Base-by-base conservation (phyloP, 106 monocot species). In the Dioscorea zingiberensis region DNA sequence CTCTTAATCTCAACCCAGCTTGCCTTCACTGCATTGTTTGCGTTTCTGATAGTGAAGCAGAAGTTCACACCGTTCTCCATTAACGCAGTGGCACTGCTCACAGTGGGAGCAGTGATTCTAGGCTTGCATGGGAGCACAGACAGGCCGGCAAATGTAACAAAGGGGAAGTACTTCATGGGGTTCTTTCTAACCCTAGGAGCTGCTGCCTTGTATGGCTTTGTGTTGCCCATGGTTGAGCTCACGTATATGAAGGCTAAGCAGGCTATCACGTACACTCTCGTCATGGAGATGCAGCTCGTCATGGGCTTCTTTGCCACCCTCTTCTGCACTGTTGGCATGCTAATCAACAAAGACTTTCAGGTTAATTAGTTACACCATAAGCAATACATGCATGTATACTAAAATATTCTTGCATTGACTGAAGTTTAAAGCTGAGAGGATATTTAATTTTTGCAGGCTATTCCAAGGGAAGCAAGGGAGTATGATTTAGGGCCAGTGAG, bases 1-100 rank as follows among this genome's bases (percentile, higher is more conserved):
- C 18, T 72, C 44, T 44, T 72, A 15, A 64, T 51, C 22, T 63
- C 72, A 2, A 63, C 72, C 8, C 72, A 72, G 21, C 72, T 72
- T 27, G 72, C 22, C 38, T 72, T 72, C 64, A 72, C 72, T 0
- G 72, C 72, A 17, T 38, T 64, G n/a, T 72, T 72, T 25, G 72
- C 72, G 2, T 64, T 44, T 22, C 23, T 72, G 7, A 64, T 72
- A 24, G 72, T 72, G 13, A 14, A 45, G 25, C 72, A 72, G 63
- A 17, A 51, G 48, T 71, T 38, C 38, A 38, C 38, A 38, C 38
- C 38, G 10, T 38, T 38, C 38, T 38, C 38, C 6, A 38, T 38
- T 10, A 38, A 38, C 10, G 38, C 38, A 38, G 38, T 38, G 38
- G 38, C 62, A 21, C n/a, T 71, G 61, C 54, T 72, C 0, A 63